Percentiles rank a stretch among this genome's conserved stretches.
phyloP scores from a whole-genome alignment of 192 early-diverging fungal species.

The Allomyces macrogynus region DNA sequence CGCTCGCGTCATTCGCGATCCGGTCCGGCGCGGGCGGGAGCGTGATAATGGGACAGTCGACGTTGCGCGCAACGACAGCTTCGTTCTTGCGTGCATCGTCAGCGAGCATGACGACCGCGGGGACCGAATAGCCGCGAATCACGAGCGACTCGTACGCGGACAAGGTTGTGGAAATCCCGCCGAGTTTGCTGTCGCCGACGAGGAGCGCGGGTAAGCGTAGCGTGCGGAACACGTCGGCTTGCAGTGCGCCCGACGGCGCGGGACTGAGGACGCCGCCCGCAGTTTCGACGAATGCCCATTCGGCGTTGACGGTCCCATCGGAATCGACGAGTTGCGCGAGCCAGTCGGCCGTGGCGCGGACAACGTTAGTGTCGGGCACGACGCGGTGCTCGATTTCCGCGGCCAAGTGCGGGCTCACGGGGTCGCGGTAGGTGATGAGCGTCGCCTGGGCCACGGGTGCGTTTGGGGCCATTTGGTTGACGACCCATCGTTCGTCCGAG shows the following conservation, averaged over 20 bases:
- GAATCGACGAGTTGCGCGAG: conserved; percentile 13
- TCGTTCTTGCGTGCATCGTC: conserved; percentile 30
- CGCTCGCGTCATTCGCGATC: conserved; percentile 9
- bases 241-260: conserved; percentile 24
- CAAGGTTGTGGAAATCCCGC: conserved; percentile 64
- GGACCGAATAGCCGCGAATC: conserved; percentile 47
- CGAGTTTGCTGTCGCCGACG: conserved; percentile 54
- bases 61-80: conserved; percentile 1
- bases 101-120: conserved; percentile 43
- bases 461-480: not conserved
- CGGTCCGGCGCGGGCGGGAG: conserved; percentile 26
- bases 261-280: conserved; percentile 37
- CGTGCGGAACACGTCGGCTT: conserved; percentile 45
- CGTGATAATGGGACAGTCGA: conserved; percentile 5
- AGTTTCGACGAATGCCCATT: conserved; percentile 44
- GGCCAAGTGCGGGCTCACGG: conserved; percentile 55
- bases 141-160: conserved; percentile 49
- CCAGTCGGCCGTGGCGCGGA: conserved; percentile 14
- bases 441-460: not conserved
- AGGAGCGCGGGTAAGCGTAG: conserved; percentile 48
- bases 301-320: conserved; percentile 10
- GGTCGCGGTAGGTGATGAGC: conserved; percentile 35
- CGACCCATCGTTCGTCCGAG: conserved; percentile 37
- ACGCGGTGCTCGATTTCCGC: conserved; percentile 11
- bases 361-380: not conserved